Percentiles rank a stretch among this genome's conserved stretches.
These are phyloP conservation scores for Aeschynomene evenia DNA, from an alignment of 306 rosid species.

Conservation along the genomic window DNA sequence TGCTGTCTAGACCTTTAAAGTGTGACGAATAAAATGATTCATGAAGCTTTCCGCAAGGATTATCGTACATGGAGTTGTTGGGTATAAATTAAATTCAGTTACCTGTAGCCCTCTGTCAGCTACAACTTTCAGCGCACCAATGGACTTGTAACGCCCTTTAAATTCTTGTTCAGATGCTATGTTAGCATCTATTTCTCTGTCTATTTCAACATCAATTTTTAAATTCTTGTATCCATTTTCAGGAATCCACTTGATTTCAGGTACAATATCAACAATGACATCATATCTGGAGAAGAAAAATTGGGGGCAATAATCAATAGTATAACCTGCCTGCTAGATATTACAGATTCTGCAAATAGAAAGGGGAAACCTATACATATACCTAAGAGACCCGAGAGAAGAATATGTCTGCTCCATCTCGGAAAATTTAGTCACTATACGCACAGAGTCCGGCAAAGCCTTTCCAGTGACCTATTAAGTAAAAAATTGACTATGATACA, in stretches of 20 bases:
- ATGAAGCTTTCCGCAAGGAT: background rate
- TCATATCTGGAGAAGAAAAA: conserved; percentile 70
- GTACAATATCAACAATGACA: conserved; percentile 80
- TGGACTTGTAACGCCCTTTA: conserved; percentile 71
- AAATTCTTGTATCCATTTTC: conserved; percentile 78
- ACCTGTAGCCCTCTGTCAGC: conserved; percentile 91
- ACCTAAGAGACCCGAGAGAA: conserved; percentile 76
- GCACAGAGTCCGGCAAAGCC: conserved; percentile 82
- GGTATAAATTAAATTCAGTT: conserved; percentile 28
- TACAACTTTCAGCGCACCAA: conserved; percentile 68
- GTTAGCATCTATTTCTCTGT: conserved; percentile 71
- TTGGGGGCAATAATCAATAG: conserved; percentile 21
- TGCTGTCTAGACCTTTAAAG: conserved; percentile 21
- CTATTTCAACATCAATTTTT: conserved; percentile 85
- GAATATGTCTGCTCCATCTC: conserved; percentile 78
- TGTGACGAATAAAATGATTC: conserved; percentile 6
- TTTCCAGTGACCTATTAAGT: conserved; percentile 64
- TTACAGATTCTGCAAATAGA: background rate
- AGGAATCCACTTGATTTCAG: conserved; percentile 80
- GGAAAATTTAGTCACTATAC: conserved; percentile 66
- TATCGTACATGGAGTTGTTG: background rate
- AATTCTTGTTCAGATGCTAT: conserved; percentile 68
- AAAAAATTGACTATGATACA: conserved; percentile 12
- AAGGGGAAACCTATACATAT: conserved; percentile 5
- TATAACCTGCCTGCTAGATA: conserved; percentile 14